Conservation (phyloP, 768 basidiomycete species). For the Boletus vermiculosoides region DNA sequence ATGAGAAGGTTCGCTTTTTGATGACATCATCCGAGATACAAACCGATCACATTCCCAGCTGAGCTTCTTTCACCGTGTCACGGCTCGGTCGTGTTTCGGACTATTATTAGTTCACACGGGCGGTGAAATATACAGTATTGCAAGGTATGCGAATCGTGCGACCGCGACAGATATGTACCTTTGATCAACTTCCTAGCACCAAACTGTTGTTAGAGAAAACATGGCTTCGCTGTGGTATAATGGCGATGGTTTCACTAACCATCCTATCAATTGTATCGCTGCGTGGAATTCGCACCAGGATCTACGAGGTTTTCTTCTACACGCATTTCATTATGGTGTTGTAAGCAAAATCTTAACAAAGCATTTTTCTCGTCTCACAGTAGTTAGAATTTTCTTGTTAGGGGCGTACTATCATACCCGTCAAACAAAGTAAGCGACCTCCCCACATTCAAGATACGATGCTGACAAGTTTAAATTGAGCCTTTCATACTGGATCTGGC, state of each 20-base stretch:
- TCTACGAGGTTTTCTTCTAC: constrained; percentile 54
- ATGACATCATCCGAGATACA: not conserved
- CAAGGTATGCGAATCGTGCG: constrained; percentile 3
- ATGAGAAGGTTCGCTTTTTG: constrained; percentile 24
- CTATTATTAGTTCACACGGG: constrained; percentile 50
- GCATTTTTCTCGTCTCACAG: constrained; percentile 2
- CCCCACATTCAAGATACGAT: not conserved
- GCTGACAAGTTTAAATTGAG: constrained; percentile 6
- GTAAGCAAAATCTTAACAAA: constrained; percentile 27
- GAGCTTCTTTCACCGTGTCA: constrained; percentile 47
- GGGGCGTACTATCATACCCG: constrained; percentile 43
- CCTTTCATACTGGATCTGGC: constrained; percentile 31
- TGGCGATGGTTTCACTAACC: constrained; percentile 39
- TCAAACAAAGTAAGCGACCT: constrained; percentile 7
- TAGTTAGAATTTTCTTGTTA: constrained; percentile 35
- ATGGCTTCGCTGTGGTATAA: constrained; percentile 35
- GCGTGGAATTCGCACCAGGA: constrained; percentile 43
- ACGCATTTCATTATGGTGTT: constrained; percentile 44
- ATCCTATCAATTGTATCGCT: constrained; percentile 48
- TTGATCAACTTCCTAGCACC: constrained; percentile 3
- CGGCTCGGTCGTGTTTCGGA: constrained; percentile 45
- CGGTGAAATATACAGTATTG: constrained; percentile 4
- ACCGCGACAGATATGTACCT: not conserved
- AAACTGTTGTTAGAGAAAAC: not conserved
- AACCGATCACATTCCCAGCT: constrained; percentile 27